Conservation (phyloP, 2,329 filamentous ascomycete genomes). For the Phialemoniopsis sp. region DNA sequence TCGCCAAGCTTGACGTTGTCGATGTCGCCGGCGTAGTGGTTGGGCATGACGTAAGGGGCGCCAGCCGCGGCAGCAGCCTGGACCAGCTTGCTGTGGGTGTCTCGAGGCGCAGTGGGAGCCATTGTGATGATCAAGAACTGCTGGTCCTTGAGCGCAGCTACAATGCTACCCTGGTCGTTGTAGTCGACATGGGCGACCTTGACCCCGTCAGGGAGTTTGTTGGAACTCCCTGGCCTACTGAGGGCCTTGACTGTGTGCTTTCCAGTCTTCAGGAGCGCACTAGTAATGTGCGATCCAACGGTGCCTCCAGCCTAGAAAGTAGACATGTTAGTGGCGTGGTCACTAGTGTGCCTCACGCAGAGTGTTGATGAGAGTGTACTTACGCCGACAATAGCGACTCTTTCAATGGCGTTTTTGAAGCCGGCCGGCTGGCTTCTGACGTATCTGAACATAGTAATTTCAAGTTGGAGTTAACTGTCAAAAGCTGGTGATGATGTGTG, state of each 20-base stretch:
- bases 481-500: too few species aligned
- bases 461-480: too few species aligned
- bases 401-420: slow-evolving; percentile 17
- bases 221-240: slow-evolving; percentile 36
- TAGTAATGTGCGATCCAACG: slow-evolving; percentile 30
- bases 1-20: slow-evolving; percentile 26
- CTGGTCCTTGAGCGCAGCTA: slow-evolving; percentile 46
- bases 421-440: slow-evolving; percentile 19
- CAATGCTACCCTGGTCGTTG: slow-evolving; percentile 34
- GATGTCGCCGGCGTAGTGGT: slow-evolving; percentile 39
- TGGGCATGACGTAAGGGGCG: slow-evolving; percentile 52
- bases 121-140: slow-evolving; percentile 56
- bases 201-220: slow-evolving; percentile 38
- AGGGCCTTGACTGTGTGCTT: slow-evolving; percentile 49
- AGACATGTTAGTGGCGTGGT: neutral
- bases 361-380: slow-evolving; percentile 5
- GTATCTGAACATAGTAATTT: slow-evolving; percentile 8
- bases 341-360: too few species aligned
- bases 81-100: slow-evolving; percentile 44
- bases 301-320: slow-evolving; percentile 34
- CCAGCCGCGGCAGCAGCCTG: slow-evolving; percentile 50
- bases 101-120: slow-evolving; percentile 31
- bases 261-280: slow-evolving; percentile 37
- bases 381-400: slow-evolving; percentile 19
- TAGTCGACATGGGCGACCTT: slow-evolving; percentile 38